Percentiles rank a stretch among this genome's conserved stretches.
Evolutionary conservation across 2,329 filamentous ascomycete species (phyloP).

Genomic region (Fusarium nanum): DNA sequence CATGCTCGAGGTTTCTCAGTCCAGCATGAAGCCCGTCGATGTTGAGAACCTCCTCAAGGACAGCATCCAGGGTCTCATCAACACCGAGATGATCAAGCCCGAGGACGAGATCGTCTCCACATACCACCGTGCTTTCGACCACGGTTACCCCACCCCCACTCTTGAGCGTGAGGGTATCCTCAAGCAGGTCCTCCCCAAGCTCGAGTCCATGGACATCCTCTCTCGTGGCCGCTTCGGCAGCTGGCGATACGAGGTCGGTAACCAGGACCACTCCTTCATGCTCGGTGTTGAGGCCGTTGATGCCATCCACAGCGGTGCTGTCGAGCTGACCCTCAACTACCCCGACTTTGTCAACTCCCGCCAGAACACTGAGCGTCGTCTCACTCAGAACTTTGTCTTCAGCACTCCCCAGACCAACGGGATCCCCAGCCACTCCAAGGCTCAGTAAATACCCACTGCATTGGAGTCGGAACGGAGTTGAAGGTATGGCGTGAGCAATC

Average conservation of each 20-base stretch:
- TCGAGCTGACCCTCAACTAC: slow-evolving; percentile 95
- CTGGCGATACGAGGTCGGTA: slow-evolving; percentile 97
- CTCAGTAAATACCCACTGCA: slow-evolving; percentile 47
- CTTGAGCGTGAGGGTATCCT: slow-evolving; percentile 96
- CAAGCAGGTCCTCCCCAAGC: slow-evolving; percentile 90
- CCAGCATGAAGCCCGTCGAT: slow-evolving; percentile 93
- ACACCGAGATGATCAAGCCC: slow-evolving; percentile 95
- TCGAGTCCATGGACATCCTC: slow-evolving; percentile 91
- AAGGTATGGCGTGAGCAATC: slow-evolving; percentile 25
- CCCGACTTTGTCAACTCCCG: slow-evolving; percentile 92
- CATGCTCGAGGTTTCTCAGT: slow-evolving; percentile 99
- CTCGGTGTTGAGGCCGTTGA: slow-evolving; percentile 93
- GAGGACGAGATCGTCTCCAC: slow-evolving; percentile 96
- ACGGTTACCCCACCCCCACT: slow-evolving; percentile 95
- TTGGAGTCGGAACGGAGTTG: slow-evolving; percentile 34
- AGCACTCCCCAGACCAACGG: slow-evolving; percentile 52
- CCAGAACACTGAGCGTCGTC: slow-evolving; percentile 65
- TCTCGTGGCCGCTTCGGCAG: slow-evolving; percentile 97
- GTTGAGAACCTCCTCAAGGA: slow-evolving; percentile 86
- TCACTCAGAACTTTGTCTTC: slow-evolving; percentile 60
- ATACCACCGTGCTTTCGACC: slow-evolving; percentile 97
- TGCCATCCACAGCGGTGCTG: slow-evolving; percentile 87
- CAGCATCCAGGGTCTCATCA: slow-evolving; percentile 95
- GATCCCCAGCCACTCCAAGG: slow-evolving; percentile 55
- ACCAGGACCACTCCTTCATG: slow-evolving; percentile 99